phyloP scores from a whole-genome alignment of 257 asterid genomes.

The Osmanthus fragrans region DNA sequence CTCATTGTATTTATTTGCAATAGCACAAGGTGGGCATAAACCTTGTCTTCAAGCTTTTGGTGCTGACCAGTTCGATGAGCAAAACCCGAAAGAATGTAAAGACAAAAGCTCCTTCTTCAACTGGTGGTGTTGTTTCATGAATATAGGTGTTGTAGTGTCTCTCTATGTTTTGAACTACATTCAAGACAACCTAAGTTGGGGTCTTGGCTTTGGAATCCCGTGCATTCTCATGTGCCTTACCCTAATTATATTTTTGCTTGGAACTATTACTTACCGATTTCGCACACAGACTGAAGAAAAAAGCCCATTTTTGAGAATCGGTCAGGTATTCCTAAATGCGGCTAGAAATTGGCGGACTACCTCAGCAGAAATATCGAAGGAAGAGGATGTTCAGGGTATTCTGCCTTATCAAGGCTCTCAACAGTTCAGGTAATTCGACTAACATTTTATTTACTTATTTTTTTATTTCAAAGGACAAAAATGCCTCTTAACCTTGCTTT shows the following conservation, averaged over 20 bases:
- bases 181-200: slow-evolving; percentile 34
- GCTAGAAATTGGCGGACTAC: slow-evolving; percentile 17
- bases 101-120: slow-evolving; percentile 33
- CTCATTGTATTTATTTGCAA: slow-evolving; percentile 21
- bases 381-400: slow-evolving; percentile 9
- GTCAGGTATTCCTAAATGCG: slow-evolving; percentile 18
- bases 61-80: slow-evolving; percentile 32
- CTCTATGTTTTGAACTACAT: slow-evolving; percentile 26
- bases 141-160: slow-evolving; percentile 11
- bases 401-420: slow-evolving; percentile 9
- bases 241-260: slow-evolving; percentile 17
- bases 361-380: background rate
- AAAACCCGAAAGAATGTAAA: slow-evolving; percentile 23
- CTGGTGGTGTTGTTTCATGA: slow-evolving; percentile 27
- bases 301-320: slow-evolving; percentile 23
- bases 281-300: background rate
- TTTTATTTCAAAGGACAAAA: too few relatives aligned
- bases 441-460: too few relatives aligned
- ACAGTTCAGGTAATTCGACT: slow-evolving; percentile 16
- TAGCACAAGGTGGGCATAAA: slow-evolving; percentile 35
- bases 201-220: slow-evolving; percentile 36
- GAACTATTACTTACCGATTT: slow-evolving; percentile 30
- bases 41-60: slow-evolving; percentile 37
- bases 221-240: slow-evolving; percentile 29
- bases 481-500: too few relatives aligned